A percentile compares a stretch with the other conserved stretches of the same genome.
Conservation (phyloP, 1,139 yeast genomes). For the Wickerhamiella pararugosa region DNA sequence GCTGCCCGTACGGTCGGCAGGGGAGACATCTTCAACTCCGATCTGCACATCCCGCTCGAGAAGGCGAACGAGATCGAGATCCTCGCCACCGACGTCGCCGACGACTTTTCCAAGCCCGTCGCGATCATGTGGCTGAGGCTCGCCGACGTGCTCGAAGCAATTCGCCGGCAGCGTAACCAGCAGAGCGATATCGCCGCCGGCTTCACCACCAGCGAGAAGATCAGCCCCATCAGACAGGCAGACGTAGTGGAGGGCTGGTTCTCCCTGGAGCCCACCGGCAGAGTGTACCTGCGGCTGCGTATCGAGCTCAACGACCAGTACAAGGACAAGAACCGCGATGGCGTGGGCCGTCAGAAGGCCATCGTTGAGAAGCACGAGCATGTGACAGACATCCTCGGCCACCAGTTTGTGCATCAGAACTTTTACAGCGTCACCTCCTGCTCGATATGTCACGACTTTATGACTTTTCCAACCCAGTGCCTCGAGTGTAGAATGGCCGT, state of each 20-base stretch:
- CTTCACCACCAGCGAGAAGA: slow-evolving; percentile 46
- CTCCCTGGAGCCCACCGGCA: slow-evolving; percentile 86
- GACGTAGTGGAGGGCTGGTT: slow-evolving; percentile 57
- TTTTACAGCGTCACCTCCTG: slow-evolving; percentile 94
- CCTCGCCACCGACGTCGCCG: slow-evolving; percentile 63
- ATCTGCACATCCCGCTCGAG: slow-evolving; percentile 63
- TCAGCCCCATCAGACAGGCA: neutral
- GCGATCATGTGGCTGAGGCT: slow-evolving; percentile 83
- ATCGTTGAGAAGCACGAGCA: slow-evolving; percentile 81
- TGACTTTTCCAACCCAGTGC: slow-evolving; percentile 78
- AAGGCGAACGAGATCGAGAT: slow-evolving; percentile 86
- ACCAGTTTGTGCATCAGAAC: slow-evolving; percentile 88
- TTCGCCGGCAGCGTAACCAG: slow-evolving; percentile 78
- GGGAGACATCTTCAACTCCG: slow-evolving; percentile 73
- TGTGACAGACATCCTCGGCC: slow-evolving; percentile 91
- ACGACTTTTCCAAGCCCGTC: slow-evolving; percentile 62
- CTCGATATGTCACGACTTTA: slow-evolving; percentile 89
- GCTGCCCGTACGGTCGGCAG: slow-evolving; percentile 62
- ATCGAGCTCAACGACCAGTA: slow-evolving; percentile 50
- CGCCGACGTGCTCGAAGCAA: slow-evolving; percentile 83
- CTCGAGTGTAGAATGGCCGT: slow-evolving; percentile 90
- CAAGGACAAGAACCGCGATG: slow-evolving; percentile 22
- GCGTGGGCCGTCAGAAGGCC: slow-evolving; percentile 92
- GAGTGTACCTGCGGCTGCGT: slow-evolving; percentile 58
- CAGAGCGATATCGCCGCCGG: slow-evolving; percentile 69